Evolutionary conservation across 1,139 yeast species (phyloP).

Genomic region (Groenewaldozyma sp.): DNA sequence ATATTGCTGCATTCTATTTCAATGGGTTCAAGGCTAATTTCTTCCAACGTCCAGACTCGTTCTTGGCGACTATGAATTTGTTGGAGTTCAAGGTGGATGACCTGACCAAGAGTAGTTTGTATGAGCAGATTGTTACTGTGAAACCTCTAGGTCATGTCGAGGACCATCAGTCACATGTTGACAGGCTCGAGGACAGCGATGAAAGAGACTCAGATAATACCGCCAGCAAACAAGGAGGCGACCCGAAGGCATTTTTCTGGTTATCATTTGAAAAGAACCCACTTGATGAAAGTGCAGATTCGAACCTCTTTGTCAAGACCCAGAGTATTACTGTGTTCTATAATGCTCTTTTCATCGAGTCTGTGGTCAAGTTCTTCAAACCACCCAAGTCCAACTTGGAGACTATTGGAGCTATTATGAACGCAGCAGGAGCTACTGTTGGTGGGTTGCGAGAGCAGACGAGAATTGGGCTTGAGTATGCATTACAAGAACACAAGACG

Average conservation of each 20-base stretch:
- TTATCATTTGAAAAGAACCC: slow-evolving; percentile 82
- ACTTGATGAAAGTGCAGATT: slow-evolving; percentile 72
- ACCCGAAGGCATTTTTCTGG: slow-evolving; percentile 61
- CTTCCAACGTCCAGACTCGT: slow-evolving; percentile 73
- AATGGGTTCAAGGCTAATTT: slow-evolving; percentile 74
- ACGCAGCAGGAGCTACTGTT: slow-evolving; percentile 91
- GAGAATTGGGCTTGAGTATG: slow-evolving; percentile 84
- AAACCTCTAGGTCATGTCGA: slow-evolving; percentile 39
- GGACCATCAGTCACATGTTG: slow-evolving; percentile 11
- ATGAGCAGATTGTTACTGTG: slow-evolving; percentile 83
- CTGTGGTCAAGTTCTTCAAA: slow-evolving; percentile 61
- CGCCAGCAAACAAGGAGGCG: slow-evolving; percentile 7
- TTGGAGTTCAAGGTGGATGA: slow-evolving; percentile 82
- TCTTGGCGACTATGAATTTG: slow-evolving; percentile 59
- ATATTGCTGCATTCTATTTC: slow-evolving; percentile 68
- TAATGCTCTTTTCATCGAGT: slow-evolving; percentile 73
- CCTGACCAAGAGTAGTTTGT: slow-evolving; percentile 64
- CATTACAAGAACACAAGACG: slow-evolving; percentile 89
- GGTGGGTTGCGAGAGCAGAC: slow-evolving; percentile 88
- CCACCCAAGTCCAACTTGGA: slow-evolving; percentile 84
- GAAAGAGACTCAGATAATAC: slow-evolving; percentile 18
- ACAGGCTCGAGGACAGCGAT: slow-evolving; percentile 11
- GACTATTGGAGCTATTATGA: slow-evolving; percentile 84
- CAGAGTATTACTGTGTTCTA: slow-evolving; percentile 86
- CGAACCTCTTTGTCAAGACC: slow-evolving; percentile 61